phyloP scores from a whole-genome alignment of 306 rosid genomes.

The Notholithocarpus densiflorus region DNA sequence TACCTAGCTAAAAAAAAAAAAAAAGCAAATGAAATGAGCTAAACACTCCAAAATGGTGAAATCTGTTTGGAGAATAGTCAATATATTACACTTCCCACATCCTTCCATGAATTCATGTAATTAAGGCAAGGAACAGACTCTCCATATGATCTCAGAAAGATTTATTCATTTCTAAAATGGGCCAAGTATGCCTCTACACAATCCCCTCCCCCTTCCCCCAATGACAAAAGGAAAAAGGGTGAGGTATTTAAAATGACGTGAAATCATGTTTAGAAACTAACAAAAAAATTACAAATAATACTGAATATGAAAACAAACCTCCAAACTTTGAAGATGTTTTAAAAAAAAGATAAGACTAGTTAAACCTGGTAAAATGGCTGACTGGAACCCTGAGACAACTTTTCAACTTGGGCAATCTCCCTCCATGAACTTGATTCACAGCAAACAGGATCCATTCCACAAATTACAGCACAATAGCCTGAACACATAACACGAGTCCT shows the following conservation, averaged over 20 bases:
- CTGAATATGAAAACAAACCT: conserved; percentile 16
- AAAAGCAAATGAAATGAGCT: neutral
- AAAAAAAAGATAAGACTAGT: neutral
- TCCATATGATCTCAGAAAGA: neutral
- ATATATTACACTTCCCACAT: neutral
- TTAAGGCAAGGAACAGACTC: neutral
- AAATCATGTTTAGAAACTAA: neutral
- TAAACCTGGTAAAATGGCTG: conserved; percentile 94
- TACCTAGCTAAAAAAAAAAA: neutral
- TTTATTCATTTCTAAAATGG: neutral
- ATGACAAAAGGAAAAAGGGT: neutral
- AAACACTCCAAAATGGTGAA: neutral
- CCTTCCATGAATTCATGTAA: neutral
- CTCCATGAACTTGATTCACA: conserved; percentile 90
- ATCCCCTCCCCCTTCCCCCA: too few species aligned
- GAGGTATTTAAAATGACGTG: neutral
- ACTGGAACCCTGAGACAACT: conserved; percentile 61
- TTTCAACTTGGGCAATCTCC: conserved; percentile 81
- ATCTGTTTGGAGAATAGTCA: neutral
- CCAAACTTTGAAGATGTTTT: neutral
- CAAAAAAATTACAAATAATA: neutral
- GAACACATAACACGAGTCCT: conserved; percentile 21
- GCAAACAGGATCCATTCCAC: conserved; percentile 98
- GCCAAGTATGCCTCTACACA: too few species aligned
- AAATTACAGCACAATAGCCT: conserved; percentile 79